Conservation (phyloP, 176 grass and related monocot genomes). For the Carex myosuroides region DNA sequence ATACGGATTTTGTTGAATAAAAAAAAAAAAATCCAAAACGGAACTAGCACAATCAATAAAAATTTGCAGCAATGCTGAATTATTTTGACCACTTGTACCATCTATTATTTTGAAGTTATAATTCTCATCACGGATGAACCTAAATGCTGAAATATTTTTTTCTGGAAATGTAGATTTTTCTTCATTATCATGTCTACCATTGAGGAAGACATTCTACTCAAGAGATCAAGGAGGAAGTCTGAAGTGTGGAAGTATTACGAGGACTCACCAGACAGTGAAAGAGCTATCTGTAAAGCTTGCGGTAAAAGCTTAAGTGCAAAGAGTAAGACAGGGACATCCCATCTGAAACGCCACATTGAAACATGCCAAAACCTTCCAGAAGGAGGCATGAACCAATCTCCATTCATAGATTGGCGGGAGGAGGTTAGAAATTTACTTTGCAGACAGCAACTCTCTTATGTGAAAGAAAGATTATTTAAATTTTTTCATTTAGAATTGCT, state of each 20-base stretch:
- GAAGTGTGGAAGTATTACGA: slow-evolving; percentile 3
- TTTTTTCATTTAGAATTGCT: neutral
- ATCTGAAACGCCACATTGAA: slow-evolving; percentile 10
- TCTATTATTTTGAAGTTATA: neutral
- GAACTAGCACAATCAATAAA: neutral
- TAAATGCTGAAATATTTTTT: neutral
- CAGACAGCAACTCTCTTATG: neutral
- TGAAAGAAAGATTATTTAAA: neutral
- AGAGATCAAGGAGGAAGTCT: neutral
- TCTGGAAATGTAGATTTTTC: neutral
- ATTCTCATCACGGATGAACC: neutral
- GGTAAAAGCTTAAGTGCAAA: neutral
- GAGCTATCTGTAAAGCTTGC: slow-evolving; percentile 5
- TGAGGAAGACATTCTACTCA: neutral
- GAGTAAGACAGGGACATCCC: neutral
- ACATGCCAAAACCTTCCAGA: neutral
- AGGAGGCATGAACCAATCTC: neutral
- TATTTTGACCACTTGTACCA: neutral
- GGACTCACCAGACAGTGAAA: neutral
- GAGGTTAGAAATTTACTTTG: neutral
- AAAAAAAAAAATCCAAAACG: neutral
- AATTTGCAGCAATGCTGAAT: neutral
- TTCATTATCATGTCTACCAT: neutral
- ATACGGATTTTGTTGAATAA: neutral
- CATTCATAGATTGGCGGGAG: slow-evolving; percentile 3